A percentile compares a stretch with the other conserved stretches of the same genome.
Conservation (phyloP, 345 rosid species). For the Leavenworthia alabamica region DNA sequence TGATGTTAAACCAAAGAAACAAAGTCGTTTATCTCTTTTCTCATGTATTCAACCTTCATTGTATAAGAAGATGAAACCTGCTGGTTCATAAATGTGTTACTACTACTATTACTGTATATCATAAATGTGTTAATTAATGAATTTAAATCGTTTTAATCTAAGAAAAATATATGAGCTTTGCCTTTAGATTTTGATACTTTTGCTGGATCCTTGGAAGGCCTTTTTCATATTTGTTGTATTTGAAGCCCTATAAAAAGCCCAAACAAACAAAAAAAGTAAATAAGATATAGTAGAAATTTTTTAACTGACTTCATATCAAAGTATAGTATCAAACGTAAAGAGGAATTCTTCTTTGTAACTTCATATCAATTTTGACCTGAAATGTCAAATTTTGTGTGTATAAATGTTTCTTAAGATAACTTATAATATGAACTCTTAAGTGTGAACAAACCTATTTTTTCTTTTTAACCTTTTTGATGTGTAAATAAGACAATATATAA, state of each 20-base stretch:
- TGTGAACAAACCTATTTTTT: too few relatives aligned
- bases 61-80: constrained; percentile 13
- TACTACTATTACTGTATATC: not conserved
- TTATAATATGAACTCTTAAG: not conserved
- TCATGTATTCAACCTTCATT: constrained; percentile 32
- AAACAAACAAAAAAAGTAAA: too few relatives aligned
- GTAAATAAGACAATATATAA: not conserved
- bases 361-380: not conserved
- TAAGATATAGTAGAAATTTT: too few relatives aligned
- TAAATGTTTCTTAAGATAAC: not conserved
- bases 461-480: not conserved
- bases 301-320: constrained; percentile 10
- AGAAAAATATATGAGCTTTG: not conserved
- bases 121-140: not conserved
- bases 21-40: constrained; percentile 15
- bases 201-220: not conserved
- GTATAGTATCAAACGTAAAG: constrained; percentile 11
- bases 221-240: not conserved
- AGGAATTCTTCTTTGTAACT: not conserved
- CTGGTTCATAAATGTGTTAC: constrained; percentile 1
- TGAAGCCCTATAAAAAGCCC: not conserved
- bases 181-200: not conserved
- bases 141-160: not conserved
- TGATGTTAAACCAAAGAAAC: constrained; percentile 25
- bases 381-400: not conserved